Conservation (phyloP, 164 flowering plant genomes). For the Cinnamomum chago region DNA sequence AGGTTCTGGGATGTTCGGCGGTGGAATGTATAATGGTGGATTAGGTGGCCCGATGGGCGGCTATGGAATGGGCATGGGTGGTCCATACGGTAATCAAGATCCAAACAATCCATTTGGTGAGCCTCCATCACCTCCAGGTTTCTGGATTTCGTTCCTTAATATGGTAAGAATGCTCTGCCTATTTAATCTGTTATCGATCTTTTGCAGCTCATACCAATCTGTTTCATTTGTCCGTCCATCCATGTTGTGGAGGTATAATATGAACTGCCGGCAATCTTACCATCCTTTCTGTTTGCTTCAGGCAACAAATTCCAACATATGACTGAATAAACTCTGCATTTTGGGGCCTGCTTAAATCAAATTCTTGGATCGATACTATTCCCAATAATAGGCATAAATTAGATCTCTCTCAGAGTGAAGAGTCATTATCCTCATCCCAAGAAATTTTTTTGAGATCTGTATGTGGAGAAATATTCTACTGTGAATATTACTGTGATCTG, state of each 20-base stretch:
- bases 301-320: not conserved
- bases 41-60: conserved; percentile 61
- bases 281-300: not conserved
- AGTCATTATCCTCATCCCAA: too few relatives aligned
- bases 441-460: too few relatives aligned
- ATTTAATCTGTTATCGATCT: not conserved
- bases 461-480: too few relatives aligned
- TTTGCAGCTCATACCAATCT: not conserved
- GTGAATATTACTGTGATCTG: too few relatives aligned
- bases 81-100: conserved; percentile 68
- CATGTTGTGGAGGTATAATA: not conserved
- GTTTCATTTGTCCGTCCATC: not conserved
- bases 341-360: too few relatives aligned
- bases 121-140: conserved; percentile 84
- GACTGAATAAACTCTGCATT: too few relatives aligned
- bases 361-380: too few relatives aligned
- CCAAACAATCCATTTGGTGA: conserved; percentile 84
- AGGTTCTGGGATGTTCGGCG: conserved; percentile 51
- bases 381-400: too few relatives aligned
- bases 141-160: conserved; percentile 80
- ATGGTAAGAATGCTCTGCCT: conserved; percentile 37
- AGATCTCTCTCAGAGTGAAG: too few relatives aligned
- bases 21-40: conserved; percentile 68
- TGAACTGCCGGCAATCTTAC: not conserved
- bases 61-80: conserved; percentile 59